Percentiles rank a stretch among this genome's conserved stretches.
These are phyloP conservation scores for Myxozyma vanderwaltii DNA, from an alignment of 805 yeast genomes.

Conservation along the genomic window DNA sequence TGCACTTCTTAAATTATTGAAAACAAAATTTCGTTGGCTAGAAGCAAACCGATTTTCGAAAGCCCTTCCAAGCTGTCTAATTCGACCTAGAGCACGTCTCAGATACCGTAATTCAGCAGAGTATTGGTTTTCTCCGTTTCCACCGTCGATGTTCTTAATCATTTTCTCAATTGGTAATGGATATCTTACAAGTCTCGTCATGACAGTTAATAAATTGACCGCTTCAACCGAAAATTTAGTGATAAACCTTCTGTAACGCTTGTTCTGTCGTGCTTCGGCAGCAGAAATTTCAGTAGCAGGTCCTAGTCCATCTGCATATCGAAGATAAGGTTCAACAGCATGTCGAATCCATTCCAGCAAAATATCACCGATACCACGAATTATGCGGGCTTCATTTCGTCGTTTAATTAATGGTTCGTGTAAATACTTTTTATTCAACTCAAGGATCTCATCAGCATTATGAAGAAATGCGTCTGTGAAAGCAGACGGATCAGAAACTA, in stretches of 20 bases:
- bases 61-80: conserved; percentile 55
- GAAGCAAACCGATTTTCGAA: conserved; percentile 62
- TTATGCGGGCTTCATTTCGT: conserved; percentile 63
- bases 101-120: conserved; percentile 41
- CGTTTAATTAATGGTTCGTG: conserved; percentile 61
- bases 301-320: conserved; percentile 54
- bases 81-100: conserved; percentile 55
- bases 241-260: conserved; percentile 61
- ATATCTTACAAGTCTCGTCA: conserved; percentile 58
- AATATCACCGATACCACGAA: conserved; percentile 65
- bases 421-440: conserved; percentile 55
- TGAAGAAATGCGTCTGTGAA: conserved; percentile 62
- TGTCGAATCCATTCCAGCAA: conserved; percentile 64
- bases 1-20: conserved; percentile 56
- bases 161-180: conserved; percentile 68
- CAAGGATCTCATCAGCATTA: conserved; percentile 59
- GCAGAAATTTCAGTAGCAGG: conserved; percentile 50
- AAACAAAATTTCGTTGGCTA: conserved; percentile 56
- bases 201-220: conserved; percentile 3
- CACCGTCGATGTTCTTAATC: conserved; percentile 51
- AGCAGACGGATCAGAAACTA: conserved; percentile 53
- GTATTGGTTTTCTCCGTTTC: conserved; percentile 48
- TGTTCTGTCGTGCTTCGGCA: conserved; percentile 45
- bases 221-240: not conserved
- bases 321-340: conserved; percentile 57